Percentiles rank a stretch among this genome's conserved stretches.
phyloP scores from a whole-genome alignment of 495 filamentous ascomycete species.

The Penicillium simplicissimum region DNA sequence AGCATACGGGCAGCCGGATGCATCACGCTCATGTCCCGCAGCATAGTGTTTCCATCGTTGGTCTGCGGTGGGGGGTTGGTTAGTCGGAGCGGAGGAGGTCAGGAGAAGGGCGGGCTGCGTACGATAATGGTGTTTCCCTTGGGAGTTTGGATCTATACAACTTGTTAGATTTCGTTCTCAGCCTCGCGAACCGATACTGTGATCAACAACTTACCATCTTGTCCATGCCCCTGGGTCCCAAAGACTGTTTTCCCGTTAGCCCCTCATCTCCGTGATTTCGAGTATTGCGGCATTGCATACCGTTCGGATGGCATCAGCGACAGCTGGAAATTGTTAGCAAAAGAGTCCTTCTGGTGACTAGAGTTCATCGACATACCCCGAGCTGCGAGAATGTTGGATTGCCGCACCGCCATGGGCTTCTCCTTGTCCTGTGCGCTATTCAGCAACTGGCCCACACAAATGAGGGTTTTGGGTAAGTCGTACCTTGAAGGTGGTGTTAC shows the following conservation, averaged over 20 bases:
- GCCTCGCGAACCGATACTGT: background rate
- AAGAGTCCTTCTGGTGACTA: background rate
- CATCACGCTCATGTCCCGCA: slow-evolving; percentile 98
- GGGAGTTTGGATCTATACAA: slow-evolving; percentile 75
- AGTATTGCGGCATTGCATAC: slow-evolving; percentile 40
- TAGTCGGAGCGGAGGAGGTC: slow-evolving; percentile 23
- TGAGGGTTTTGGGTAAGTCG: slow-evolving; percentile 29
- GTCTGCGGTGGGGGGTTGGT: slow-evolving; percentile 53
- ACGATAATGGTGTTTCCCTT: slow-evolving; percentile 95
- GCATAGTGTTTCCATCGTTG: slow-evolving; percentile 98
- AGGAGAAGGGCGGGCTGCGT: slow-evolving; percentile 27
- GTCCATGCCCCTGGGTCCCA: slow-evolving; percentile 84
- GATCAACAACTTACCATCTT: slow-evolving; percentile 70
- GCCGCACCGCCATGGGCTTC: slow-evolving; percentile 95
- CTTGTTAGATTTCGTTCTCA: slow-evolving; percentile 25
- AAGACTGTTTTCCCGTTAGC: slow-evolving; percentile 55
- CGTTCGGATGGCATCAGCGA: slow-evolving; percentile 94
- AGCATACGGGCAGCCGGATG: slow-evolving; percentile 99
- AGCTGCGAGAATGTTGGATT: slow-evolving; percentile 93
- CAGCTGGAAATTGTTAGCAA: slow-evolving; percentile 57
- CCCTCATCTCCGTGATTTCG: slow-evolving; percentile 38
- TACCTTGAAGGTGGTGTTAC: slow-evolving; percentile 83
- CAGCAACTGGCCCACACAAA: slow-evolving; percentile 46
- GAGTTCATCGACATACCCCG: slow-evolving; percentile 62
- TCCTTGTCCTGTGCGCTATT: slow-evolving; percentile 80